Conservation (phyloP, 495 filamentous ascomycete species). For the Xylaria venustula region DNA sequence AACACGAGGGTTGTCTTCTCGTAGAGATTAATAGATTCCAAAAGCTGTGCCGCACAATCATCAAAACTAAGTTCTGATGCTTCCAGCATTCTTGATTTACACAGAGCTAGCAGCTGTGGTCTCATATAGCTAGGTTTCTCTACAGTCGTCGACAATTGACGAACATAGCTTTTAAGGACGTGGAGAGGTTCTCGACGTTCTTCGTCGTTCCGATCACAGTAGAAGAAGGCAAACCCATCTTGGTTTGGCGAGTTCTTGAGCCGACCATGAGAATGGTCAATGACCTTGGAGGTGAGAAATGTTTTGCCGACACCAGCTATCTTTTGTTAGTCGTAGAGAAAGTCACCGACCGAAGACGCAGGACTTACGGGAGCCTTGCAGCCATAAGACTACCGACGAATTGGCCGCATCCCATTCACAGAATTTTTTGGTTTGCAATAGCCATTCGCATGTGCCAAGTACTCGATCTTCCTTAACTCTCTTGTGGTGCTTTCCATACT, state of each 20-base stretch:
- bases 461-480: slow-evolving; percentile 9
- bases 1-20: slow-evolving; percentile 23
- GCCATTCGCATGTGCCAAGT: slow-evolving; percentile 8
- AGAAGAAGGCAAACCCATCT: slow-evolving; percentile 43
- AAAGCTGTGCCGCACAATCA: slow-evolving; percentile 23
- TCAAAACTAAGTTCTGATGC: not conserved
- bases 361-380: slow-evolving; percentile 18
- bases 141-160: slow-evolving; percentile 34
- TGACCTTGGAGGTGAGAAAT: slow-evolving; percentile 32
- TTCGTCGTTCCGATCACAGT: slow-evolving; percentile 37
- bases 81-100: too few relatives aligned
- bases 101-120: slow-evolving; percentile 8
- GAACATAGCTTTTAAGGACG: slow-evolving; percentile 34
- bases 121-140: slow-evolving; percentile 14
- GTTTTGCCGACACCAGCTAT: slow-evolving; percentile 37
- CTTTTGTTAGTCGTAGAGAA: not conserved
- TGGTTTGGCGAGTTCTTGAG: slow-evolving; percentile 12
- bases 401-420: slow-evolving; percentile 17
- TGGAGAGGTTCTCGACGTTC: slow-evolving; percentile 25
- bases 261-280: slow-evolving; percentile 23
- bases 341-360: not conserved
- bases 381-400: slow-evolving; percentile 16
- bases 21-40: slow-evolving; percentile 24
- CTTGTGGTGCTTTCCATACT: slow-evolving; percentile 13
- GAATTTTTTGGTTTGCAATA: slow-evolving; percentile 13